A percentile compares a stretch with the other conserved stretches of the same genome.
Conservation (phyloP, 1,139 yeast species). For the Nakaseomyces nivariensis region DNA sequence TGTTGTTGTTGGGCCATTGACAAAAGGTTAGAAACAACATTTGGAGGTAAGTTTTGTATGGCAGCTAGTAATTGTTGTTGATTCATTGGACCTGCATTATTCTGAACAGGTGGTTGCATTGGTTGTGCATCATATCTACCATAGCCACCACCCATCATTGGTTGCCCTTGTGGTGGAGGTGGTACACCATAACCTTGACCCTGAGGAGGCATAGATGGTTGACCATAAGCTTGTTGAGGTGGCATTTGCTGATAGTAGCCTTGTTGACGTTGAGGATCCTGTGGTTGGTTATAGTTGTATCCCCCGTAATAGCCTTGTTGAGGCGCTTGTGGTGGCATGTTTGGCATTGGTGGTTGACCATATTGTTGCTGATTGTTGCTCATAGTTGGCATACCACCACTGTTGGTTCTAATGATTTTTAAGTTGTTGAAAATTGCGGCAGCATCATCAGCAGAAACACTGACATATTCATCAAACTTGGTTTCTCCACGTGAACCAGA, state of each 20-base stretch:
- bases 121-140: constrained; percentile 26
- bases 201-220: constrained; percentile 5
- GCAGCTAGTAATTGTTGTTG: constrained; percentile 30
- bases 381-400: constrained; percentile 14
- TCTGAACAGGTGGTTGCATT: constrained; percentile 12
- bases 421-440: constrained; percentile 37
- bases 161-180: constrained; percentile 6
- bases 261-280: constrained; percentile 14
- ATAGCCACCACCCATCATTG: constrained; percentile 9
- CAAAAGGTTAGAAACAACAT: constrained; percentile 41
- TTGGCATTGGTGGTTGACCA: constrained; percentile 5
- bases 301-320: constrained; percentile 7
- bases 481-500: constrained; percentile 56
- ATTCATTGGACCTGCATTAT: constrained; percentile 19
- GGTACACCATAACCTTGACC: constrained; percentile 13
- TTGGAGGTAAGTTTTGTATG: constrained; percentile 43
- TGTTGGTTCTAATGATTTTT: constrained; percentile 27
- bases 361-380: constrained; percentile 3
- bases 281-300: constrained; percentile 12
- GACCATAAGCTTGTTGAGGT: constrained; percentile 11
- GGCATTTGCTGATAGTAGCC: constrained; percentile 7
- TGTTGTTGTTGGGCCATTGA: constrained; percentile 34
- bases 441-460: constrained; percentile 56
- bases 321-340: constrained; percentile 6
- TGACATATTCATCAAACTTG: constrained; percentile 73